Evolutionary conservation across 2,329 filamentous ascomycete species (phyloP), one percentile per base, ranked within the genome.

Genomic region (Thermochaetoides dissita): DNA sequence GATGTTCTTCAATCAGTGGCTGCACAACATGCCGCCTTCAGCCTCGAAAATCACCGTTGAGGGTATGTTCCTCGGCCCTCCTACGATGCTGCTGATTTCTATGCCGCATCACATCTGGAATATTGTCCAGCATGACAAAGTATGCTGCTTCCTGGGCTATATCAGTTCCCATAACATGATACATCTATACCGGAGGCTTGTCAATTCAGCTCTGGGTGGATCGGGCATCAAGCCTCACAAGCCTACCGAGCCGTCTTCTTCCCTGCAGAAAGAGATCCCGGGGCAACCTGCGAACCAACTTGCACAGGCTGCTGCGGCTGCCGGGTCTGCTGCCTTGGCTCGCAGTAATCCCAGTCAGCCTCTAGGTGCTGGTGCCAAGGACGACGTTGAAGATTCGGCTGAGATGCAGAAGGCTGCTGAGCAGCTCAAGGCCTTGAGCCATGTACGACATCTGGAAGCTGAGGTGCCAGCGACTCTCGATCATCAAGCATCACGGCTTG

Each of bases 391-490:
- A 52, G 76, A 79, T 43, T 76, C 76, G n/a, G 75, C 72, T 7
- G 76, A 81, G 59, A 79, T 81, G 74, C 74, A 80, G 50, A 74
- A 79, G 56, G 76, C 76, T 12, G 76, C 76, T 4, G 76, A 80
- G 53, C 76, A 80, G 55, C 64, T 81, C 6, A 79, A 80, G 52
- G 76, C 76, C 2, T 57, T 81, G 35, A 79, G 76, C 50, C 75
- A 81, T 51, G 69, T 79, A 41, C 68, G 75, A 3, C 73, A 73
- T 46, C 54, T 66, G 11, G 72, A 69, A 46, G 69, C 70, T 43
- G 69, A 73, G 29, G 45, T 54, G 7, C 45, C 52, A 11, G 40
- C 51, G 30, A 46, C 47, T 39, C 45, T 59, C 8, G 63, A 60
- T 44, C 60, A 61, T 36, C 59, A 59, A 37, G 36, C 31, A 37